Conservation (phyloP, 106 monocot species). For the Allium cepa region DNA sequence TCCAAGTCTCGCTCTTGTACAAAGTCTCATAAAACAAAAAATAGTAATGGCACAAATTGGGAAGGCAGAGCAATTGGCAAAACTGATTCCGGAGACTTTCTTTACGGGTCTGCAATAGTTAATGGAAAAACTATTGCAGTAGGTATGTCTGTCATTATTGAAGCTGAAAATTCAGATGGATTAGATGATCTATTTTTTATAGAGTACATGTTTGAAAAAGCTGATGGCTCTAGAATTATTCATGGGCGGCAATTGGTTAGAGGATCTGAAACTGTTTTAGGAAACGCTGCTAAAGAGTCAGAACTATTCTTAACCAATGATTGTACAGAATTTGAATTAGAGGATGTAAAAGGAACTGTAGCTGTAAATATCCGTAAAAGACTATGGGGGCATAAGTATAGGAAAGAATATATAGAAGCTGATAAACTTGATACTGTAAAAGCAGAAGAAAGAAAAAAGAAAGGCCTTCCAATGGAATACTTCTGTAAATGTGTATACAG, state of each 20-base stretch:
- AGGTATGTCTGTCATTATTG: slow-evolving; percentile 48
- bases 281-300: slow-evolving; percentile 87
- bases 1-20: slow-evolving; percentile 19
- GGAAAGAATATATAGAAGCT: slow-evolving; percentile 50
- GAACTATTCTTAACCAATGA: slow-evolving; percentile 85
- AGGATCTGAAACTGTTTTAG: slow-evolving; percentile 75
- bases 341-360: slow-evolving; percentile 56
- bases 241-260: slow-evolving; percentile 67
- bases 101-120: slow-evolving; percentile 57
- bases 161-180: slow-evolving; percentile 38
- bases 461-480: slow-evolving; percentile 67
- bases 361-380: slow-evolving; percentile 42
- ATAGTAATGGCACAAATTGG: slow-evolving; percentile 46
- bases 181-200: slow-evolving; percentile 33
- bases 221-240: slow-evolving; percentile 57
- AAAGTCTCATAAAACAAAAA: slow-evolving; percentile 21
- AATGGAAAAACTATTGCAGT: slow-evolving; percentile 39
- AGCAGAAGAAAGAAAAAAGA: slow-evolving; percentile 83
- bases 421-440: slow-evolving; percentile 49
- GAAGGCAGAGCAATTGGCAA: slow-evolving; percentile 38
- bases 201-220: slow-evolving; percentile 78
- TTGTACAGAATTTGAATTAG: slow-evolving; percentile 71
- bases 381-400: slow-evolving; percentile 68
- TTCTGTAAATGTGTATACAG: slow-evolving; percentile 88
- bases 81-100: slow-evolving; percentile 48